Conservation (phyloP, 2,329 filamentous ascomycete species). For the Magnaporthiopsis incrustans region DNA sequence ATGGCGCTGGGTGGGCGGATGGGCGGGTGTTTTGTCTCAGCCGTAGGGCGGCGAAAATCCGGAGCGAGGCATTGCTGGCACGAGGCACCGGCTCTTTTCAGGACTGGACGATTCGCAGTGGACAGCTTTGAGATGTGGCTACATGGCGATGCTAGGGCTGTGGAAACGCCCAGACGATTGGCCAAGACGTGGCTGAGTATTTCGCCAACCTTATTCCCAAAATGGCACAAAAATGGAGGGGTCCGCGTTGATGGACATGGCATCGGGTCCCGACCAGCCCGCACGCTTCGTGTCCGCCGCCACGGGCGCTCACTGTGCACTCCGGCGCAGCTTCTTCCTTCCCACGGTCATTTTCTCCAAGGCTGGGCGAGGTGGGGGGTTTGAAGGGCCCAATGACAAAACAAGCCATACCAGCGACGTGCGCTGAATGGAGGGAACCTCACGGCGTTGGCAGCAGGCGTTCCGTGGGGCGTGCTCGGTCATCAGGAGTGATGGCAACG, state of each 20-base stretch:
- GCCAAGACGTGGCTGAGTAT: neutral
- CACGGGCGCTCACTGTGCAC: neutral
- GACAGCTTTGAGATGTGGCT: too few species aligned
- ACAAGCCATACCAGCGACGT: too few species aligned
- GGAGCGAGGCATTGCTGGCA: neutral
- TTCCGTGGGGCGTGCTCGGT: too few species aligned
- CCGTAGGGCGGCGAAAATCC: neutral
- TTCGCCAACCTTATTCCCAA: neutral
- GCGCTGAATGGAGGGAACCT: too few species aligned
- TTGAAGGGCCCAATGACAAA: too few species aligned
- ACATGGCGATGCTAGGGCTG: neutral
- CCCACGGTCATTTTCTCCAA: too few species aligned
- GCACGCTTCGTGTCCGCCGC: neutral
- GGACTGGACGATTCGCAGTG: neutral
- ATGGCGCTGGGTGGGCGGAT: neutral
- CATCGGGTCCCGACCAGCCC: constrained; percentile 5
- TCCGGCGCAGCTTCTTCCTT: neutral
- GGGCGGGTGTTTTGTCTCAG: neutral
- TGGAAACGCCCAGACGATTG: neutral
- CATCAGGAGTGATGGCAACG: neutral
- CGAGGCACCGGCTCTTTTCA: neutral
- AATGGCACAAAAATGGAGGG: neutral
- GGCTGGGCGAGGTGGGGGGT: too few species aligned
- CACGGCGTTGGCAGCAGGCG: too few species aligned
- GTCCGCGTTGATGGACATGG: neutral